phyloP scores from a whole-genome alignment of 371 early-diverging fungal genomes.

The Mucor sp. region DNA sequence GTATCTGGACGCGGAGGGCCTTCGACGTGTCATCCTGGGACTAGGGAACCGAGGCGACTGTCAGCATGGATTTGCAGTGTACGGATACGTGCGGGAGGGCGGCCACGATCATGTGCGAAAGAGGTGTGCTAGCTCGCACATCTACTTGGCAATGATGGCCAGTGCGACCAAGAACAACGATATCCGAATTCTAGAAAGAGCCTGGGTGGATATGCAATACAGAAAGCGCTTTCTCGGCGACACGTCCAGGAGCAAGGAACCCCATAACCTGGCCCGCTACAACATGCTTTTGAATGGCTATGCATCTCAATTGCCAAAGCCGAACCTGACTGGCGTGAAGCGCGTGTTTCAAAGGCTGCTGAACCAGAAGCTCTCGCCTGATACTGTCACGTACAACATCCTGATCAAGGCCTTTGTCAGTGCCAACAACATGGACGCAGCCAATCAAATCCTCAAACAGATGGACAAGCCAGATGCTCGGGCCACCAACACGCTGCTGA shows the following conservation, averaged over 20 bases:
- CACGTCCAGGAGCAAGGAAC: background rate
- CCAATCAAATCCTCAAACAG: conserved; percentile 28
- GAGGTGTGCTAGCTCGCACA: conserved; percentile 12
- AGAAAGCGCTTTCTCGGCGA: conserved; percentile 9
- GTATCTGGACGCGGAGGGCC: conserved; percentile 17
- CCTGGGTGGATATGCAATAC: conserved; percentile 37
- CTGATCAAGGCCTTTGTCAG: conserved; percentile 76
- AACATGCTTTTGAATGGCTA: conserved; percentile 80
- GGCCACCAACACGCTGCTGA: conserved; percentile 37
- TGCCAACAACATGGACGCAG: conserved; percentile 53
- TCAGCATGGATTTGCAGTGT: conserved; percentile 26
- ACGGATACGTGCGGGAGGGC: conserved; percentile 27
- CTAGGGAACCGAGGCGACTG: conserved; percentile 39
- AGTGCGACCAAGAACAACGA: conserved; percentile 36
- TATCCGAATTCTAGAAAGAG: conserved; percentile 26
- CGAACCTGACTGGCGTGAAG: conserved; percentile 30
- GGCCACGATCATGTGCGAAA: background rate
- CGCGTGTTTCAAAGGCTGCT: conserved; percentile 29
- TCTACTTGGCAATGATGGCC: conserved; percentile 37
- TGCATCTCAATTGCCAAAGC: conserved; percentile 44
- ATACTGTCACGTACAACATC: conserved; percentile 77
- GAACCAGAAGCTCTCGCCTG: conserved; percentile 64
- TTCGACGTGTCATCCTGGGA: conserved; percentile 26
- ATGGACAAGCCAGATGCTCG: conserved; percentile 28
- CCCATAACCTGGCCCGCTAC: conserved; percentile 66